Evolutionary conservation across 1,139 yeast species (phyloP), one percentile per base, ranked within the genome.

Genomic region (Pichia sp.): DNA sequence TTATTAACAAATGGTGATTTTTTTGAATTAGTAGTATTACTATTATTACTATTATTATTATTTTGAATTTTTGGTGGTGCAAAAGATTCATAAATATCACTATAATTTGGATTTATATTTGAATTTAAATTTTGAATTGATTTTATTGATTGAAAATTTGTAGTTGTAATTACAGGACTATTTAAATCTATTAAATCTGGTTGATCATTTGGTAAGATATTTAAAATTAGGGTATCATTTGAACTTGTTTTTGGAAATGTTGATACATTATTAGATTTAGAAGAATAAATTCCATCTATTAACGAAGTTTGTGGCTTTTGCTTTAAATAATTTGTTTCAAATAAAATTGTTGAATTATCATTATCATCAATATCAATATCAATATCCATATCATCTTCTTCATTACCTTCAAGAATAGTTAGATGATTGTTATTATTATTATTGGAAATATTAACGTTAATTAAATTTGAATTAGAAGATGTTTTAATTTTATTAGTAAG

Each of bases 401-500:
- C 70, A 25, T 58, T 63, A 43, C 65, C 73, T 40, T 64, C 66
- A 8, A 54, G 47, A 2, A 58, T 54, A 4, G 58, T 40, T 2
- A 9, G 32, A 18, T 41, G 34, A 30, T 18, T 11, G 44, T 11
- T 28, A 38, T 30, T 29, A n/a, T 11, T 26, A 25, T 29, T 18
- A 18, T 18, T 18, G 27, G 39, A 32, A 35, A 18, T 46, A 5
- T 28, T 11, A n/a, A 4, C 10, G 8, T n/a, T 11, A 32, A 33
- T 33, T 11, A 9, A 25, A n/a, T 40, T 30, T 5, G 44, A 39
- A 7, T 10, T 28, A 28, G 9, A 11, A 10, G 10, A 3, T 3
- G 40, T 37, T n/a, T 27, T 28, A 18, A 56, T 52, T 48, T 66
- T 66, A 51, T 67, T 69, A 49, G 69, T 72, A 44, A 78, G 65